Evolutionary conservation across 768 basidiomycete species (phyloP).

Genomic region (Termitomyces sp.): DNA sequence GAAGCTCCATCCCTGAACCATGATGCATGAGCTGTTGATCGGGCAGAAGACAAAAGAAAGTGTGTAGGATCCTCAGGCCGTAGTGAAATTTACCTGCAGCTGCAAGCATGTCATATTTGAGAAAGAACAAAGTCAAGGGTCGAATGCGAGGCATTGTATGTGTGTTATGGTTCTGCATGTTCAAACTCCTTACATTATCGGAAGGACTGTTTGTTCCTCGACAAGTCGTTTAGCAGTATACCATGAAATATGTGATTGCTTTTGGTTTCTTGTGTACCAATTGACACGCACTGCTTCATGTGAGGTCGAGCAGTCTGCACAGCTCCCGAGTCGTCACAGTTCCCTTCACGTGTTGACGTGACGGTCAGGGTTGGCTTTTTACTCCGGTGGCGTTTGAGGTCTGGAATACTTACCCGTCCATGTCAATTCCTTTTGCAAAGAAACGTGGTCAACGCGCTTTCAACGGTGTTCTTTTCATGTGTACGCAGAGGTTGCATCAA

Average conservation of each 20-base stretch:
- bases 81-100: neutral
- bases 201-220: neutral
- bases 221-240: neutral
- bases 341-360: neutral
- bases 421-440: neutral
- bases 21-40: too few relatives aligned
- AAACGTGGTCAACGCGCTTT: neutral
- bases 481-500: neutral
- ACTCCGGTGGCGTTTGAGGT: slow-evolving; percentile 1
- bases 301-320: neutral
- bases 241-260: too few relatives aligned
- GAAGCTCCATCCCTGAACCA: neutral
- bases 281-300: neutral
- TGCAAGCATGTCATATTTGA: neutral
- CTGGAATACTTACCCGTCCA: neutral
- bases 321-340: neutral
- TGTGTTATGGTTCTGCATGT: neutral
- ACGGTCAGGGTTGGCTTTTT: neutral
- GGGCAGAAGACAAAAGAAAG: neutral
- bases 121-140: neutral
- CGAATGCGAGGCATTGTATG: neutral
- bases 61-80: neutral
- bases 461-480: neutral
- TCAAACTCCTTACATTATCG: neutral
- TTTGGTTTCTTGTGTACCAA: neutral